A percentile compares a stretch with the other conserved stretches of the same genome.
phyloP scores from a whole-genome alignment of 2,329 filamentous ascomycete species.

The Sporothrix protearum region DNA sequence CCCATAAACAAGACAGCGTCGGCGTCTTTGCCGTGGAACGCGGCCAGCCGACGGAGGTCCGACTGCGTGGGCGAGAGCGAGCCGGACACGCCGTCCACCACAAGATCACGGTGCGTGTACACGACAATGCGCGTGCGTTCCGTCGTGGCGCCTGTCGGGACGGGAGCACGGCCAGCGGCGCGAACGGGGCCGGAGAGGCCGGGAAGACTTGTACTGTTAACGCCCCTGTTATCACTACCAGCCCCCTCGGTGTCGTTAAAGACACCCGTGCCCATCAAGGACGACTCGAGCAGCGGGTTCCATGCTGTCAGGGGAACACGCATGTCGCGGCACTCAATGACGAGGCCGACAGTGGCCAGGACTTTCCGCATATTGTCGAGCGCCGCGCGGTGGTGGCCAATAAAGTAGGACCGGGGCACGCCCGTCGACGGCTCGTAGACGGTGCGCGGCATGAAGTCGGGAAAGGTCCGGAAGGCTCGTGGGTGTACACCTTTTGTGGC shows the following conservation, averaged over 20 bases:
- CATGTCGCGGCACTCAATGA: slow-evolving; percentile 93
- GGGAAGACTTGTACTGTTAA: slow-evolving; percentile 7
- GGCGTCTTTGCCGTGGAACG: slow-evolving; percentile 44
- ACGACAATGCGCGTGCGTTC: slow-evolving; percentile 74
- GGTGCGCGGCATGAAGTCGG: slow-evolving; percentile 67
- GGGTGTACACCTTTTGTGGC: not conserved
- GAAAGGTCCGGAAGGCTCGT: not conserved
- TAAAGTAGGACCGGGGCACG: slow-evolving; percentile 85
- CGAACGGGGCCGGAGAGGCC: slow-evolving; percentile 22
- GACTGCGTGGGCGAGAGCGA: slow-evolving; percentile 13
- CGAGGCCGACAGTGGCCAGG: slow-evolving; percentile 75
- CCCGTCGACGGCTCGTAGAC: slow-evolving; percentile 68
- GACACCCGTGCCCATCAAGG: slow-evolving; percentile 53
- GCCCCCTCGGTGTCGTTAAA: not conserved
- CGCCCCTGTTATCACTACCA: not conserved
- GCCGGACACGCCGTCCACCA: slow-evolving; percentile 34
- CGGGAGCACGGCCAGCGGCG: not conserved
- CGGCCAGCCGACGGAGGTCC: slow-evolving; percentile 32
- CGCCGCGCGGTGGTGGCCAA: slow-evolving; percentile 85
- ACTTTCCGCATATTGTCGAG: slow-evolving; percentile 77
- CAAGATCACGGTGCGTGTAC: slow-evolving; percentile 86
- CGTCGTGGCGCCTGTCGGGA: slow-evolving; percentile 44
- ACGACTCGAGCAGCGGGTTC: slow-evolving; percentile 83
- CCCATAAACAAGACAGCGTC: slow-evolving; percentile 36
- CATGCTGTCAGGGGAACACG: slow-evolving; percentile 83